Percentiles rank a stretch among this genome's conserved stretches.
Conservation (phyloP, 108 stramenopile species). For the Fragilariopsis cylindrus region DNA sequence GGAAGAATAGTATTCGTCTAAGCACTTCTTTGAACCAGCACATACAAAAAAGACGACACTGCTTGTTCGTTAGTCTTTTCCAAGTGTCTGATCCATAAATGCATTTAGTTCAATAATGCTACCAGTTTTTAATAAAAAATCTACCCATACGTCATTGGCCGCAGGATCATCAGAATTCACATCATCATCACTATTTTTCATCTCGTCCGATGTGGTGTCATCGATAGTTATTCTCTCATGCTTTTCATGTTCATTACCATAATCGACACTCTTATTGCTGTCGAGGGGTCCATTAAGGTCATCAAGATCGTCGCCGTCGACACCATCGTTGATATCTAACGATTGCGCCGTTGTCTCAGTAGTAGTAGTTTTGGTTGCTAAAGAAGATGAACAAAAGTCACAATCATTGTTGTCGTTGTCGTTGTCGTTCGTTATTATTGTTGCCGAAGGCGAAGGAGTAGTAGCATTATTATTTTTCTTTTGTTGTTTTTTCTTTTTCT, state of each 20-base stretch:
- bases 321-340: not conserved
- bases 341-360: not conserved
- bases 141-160: not conserved
- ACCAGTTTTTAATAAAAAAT: slow-evolving; percentile 1
- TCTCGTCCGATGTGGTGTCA: not conserved
- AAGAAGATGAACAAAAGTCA: not conserved
- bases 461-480: not conserved
- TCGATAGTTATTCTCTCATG: not conserved
- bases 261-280: too few relatives aligned
- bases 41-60: too few relatives aligned
- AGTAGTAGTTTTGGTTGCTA: not conserved
- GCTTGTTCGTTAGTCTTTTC: not conserved
- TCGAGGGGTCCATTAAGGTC: too few relatives aligned
- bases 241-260: too few relatives aligned
- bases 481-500: slow-evolving; percentile 2
- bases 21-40: too few relatives aligned
- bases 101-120: slow-evolving; percentile 17
- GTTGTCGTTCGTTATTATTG: not conserved
- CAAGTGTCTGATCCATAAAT: slow-evolving; percentile 10
- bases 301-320: not conserved
- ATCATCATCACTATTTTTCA: not conserved
- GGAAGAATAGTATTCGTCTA: too few relatives aligned
- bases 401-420: not conserved
- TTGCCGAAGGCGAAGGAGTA: not conserved
- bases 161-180: not conserved